Evolutionary conservation across 2,329 filamentous ascomycete species (phyloP).

Genomic region (Amauroascus verrucosus): DNA sequence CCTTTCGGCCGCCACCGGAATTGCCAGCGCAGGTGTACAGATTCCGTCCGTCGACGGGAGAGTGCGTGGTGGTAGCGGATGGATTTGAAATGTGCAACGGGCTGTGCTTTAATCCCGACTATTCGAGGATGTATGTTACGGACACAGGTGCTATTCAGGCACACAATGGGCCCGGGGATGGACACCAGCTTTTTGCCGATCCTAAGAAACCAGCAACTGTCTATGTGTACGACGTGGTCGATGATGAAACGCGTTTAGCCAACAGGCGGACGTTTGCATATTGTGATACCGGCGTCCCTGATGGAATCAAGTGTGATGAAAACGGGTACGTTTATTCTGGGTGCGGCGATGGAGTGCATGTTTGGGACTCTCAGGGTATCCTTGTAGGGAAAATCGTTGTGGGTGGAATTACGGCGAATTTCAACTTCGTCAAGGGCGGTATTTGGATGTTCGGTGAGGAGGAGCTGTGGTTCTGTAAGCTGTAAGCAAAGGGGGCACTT

Average conservation of each 20-base stretch:
- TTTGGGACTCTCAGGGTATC: constrained; percentile 42
- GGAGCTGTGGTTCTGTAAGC: background rate
- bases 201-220: constrained; percentile 20
- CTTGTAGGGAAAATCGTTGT: constrained; percentile 50
- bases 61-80: constrained; percentile 31
- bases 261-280: constrained; percentile 47
- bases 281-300: constrained; percentile 38
- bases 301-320: constrained; percentile 40
- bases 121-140: constrained; percentile 32
- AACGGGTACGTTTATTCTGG: constrained; percentile 48
- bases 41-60: constrained; percentile 28
- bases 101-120: constrained; percentile 35
- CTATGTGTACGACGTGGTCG: constrained; percentile 35
- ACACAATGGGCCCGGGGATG: constrained; percentile 16
- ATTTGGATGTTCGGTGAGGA: background rate
- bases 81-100: constrained; percentile 35
- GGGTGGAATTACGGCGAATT: constrained; percentile 39
- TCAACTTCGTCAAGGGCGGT: constrained; percentile 34
- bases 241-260: constrained; percentile 34
- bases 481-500: constrained; percentile 16
- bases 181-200: constrained; percentile 12
- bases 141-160: constrained; percentile 30
- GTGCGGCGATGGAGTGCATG: constrained; percentile 45
- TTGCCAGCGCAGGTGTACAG: constrained; percentile 33
- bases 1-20: constrained; percentile 25